A percentile compares a stretch with the other conserved stretches of the same genome.
phyloP scores from a whole-genome alignment of 768 basidiomycete genomes.

The Lactarius deliciosus region DNA sequence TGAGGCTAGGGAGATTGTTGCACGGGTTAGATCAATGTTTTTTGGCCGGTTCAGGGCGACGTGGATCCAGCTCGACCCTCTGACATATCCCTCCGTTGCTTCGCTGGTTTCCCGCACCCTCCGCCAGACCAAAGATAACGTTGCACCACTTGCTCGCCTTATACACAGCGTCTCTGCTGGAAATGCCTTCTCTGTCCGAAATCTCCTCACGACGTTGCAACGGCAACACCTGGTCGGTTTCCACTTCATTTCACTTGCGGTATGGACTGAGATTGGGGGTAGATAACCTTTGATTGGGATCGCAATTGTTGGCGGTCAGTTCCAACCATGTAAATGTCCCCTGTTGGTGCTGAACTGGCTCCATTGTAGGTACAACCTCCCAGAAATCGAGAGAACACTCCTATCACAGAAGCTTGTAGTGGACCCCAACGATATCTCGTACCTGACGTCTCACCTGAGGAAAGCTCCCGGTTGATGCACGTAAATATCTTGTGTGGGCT shows the following conservation, averaged over 20 bases:
- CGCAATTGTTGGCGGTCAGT: slow-evolving; percentile 65
- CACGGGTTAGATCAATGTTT: slow-evolving; percentile 58
- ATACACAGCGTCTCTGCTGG: slow-evolving; percentile 60
- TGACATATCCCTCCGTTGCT: slow-evolving; percentile 55
- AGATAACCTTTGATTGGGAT: slow-evolving; percentile 69
- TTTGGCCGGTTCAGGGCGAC: slow-evolving; percentile 55
- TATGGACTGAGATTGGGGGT: slow-evolving; percentile 15
- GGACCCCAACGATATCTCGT: slow-evolving; percentile 63
- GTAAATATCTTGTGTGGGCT: slow-evolving; percentile 69
- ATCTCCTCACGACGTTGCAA: slow-evolving; percentile 60
- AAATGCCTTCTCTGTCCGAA: slow-evolving; percentile 69
- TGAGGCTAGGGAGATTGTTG: slow-evolving; percentile 40
- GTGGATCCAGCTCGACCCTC: slow-evolving; percentile 66
- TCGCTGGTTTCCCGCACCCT: slow-evolving; percentile 62
- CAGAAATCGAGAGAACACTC: slow-evolving; percentile 54
- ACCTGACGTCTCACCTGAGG: slow-evolving; percentile 56
- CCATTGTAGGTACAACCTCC: slow-evolving; percentile 51
- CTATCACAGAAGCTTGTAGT: slow-evolving; percentile 48
- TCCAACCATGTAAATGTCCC: background rate
- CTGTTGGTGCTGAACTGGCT: background rate
- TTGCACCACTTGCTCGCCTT: slow-evolving; percentile 51
- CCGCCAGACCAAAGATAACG: slow-evolving; percentile 57
- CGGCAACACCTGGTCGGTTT: slow-evolving; percentile 59
- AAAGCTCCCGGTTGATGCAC: slow-evolving; percentile 63
- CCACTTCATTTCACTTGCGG: background rate